Conservation (phyloP, 108 stramenopile genomes). For the Nannochloropsis granulata region DNA sequence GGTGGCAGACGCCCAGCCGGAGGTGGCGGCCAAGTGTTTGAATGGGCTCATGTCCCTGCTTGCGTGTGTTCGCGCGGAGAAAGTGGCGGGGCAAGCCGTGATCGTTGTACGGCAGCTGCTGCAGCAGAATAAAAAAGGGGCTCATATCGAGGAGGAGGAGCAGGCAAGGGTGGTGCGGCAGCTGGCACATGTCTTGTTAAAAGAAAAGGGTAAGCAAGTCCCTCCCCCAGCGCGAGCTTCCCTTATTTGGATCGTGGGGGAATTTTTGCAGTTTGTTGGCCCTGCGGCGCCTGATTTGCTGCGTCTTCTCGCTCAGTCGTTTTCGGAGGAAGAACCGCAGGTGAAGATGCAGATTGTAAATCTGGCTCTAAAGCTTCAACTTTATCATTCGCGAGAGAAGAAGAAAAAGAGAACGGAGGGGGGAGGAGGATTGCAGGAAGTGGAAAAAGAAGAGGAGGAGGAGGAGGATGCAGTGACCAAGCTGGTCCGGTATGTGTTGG, state of each 20-base stretch:
- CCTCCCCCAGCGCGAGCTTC: constrained; percentile 38
- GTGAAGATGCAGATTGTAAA: constrained; percentile 82
- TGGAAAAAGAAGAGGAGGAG: background rate
- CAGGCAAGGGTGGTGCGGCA: constrained; percentile 9
- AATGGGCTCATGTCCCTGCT: constrained; percentile 68
- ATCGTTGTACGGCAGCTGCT: constrained; percentile 67
- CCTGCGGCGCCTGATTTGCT: constrained; percentile 56
- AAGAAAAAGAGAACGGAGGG: background rate
- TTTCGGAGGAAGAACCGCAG: constrained; percentile 43
- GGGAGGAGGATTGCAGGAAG: background rate
- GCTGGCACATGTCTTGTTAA: background rate
- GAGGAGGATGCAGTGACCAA: background rate
- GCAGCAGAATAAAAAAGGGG: constrained; percentile 46
- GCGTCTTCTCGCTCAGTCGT: constrained; percentile 58
- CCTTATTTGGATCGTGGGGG: constrained; percentile 37
- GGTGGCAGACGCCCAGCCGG: constrained; percentile 61
- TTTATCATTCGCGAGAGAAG: background rate
- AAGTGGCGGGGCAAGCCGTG: constrained; percentile 76
- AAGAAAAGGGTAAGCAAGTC: constrained; percentile 16
- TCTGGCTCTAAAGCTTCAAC: constrained; percentile 29
- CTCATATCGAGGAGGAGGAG: constrained; percentile 21
- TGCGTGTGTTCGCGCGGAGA: constrained; percentile 45
- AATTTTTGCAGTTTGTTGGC: constrained; percentile 21
- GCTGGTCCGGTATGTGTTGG: constrained; percentile 73
- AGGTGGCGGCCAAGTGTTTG: constrained; percentile 54